A percentile compares a stretch with the other conserved stretches of the same genome.
These are phyloP conservation scores for Mycena pura DNA, from an alignment of 768 basidiomycete genomes.

Conservation along the genomic window DNA sequence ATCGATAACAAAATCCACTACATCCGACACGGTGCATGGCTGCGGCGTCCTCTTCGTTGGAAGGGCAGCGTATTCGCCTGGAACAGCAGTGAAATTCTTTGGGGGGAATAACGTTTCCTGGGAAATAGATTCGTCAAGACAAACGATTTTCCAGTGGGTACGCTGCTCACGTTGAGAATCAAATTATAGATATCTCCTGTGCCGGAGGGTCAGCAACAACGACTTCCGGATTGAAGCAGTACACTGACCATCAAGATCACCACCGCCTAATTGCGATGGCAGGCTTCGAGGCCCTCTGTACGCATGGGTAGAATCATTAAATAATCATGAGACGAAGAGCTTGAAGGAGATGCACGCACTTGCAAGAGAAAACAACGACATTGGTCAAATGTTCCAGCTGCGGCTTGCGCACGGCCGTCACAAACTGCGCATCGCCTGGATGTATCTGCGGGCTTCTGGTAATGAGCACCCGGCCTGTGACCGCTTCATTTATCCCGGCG, in stretches of 20 bases:
- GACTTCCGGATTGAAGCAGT: conserved; percentile 27
- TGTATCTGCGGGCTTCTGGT: conserved; percentile 62
- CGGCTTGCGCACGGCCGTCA: conserved; percentile 48
- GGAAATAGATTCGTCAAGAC: conserved; percentile 6
- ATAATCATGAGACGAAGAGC: conserved; percentile 3
- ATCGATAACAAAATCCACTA: conserved; percentile 55
- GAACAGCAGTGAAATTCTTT: conserved; percentile 16
- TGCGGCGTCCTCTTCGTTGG: conserved; percentile 38
- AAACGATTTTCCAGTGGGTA: background rate
- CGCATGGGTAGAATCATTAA: background rate
- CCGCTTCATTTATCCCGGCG: conserved; percentile 29
- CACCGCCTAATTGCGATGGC: conserved; percentile 57
- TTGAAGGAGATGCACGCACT: conserved; percentile 34
- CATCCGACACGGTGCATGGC: conserved; percentile 48
- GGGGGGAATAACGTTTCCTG: conserved; percentile 41
- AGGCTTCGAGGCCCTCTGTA: conserved; percentile 50
- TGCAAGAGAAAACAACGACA: conserved; percentile 58
- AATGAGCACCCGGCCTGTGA: conserved; percentile 49
- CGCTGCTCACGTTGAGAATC: conserved; percentile 48
- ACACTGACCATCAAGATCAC: conserved; percentile 57
- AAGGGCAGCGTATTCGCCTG: conserved; percentile 50
- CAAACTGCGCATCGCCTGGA: conserved; percentile 53
- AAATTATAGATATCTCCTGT: conserved; percentile 56
- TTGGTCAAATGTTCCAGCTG: conserved; percentile 49
- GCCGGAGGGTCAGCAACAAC: background rate